These are phyloP conservation scores for Terfezia claveryi DNA, from an alignment of 495 filamentous ascomycete species.

Conservation along the genomic window DNA sequence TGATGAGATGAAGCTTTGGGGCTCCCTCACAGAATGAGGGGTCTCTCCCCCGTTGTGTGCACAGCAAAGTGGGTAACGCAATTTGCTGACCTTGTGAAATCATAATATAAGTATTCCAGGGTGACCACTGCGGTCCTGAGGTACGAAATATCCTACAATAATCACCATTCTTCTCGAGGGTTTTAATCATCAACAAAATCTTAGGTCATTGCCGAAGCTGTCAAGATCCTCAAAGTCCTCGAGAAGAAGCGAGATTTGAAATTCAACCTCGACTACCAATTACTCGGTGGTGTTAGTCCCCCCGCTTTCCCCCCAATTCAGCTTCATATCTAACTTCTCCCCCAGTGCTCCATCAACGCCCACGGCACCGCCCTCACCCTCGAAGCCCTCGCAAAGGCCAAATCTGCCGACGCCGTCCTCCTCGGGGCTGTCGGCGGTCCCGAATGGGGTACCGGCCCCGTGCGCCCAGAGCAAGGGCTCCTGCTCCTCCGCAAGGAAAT, in stretches of 20 bases:
- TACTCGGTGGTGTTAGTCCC: constrained; percentile 74
- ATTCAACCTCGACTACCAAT: constrained; percentile 83
- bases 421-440: constrained; percentile 91
- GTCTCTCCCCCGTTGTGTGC: no score
- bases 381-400: constrained; percentile 64
- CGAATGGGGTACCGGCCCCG: constrained; percentile 81
- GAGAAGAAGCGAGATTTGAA: constrained; percentile 44
- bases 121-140: constrained; percentile 92
- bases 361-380: constrained; percentile 60
- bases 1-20: no score
- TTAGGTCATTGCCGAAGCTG: neutral
- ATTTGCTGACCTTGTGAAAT: no score
- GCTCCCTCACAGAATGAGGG: no score
- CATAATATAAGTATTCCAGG: constrained; percentile 36
- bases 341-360: constrained; percentile 56
- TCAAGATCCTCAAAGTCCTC: constrained; percentile 50
- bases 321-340: neutral
- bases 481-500: constrained; percentile 86
- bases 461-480: constrained; percentile 88
- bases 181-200: neutral
- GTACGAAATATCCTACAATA: constrained; percentile 26
- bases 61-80: no score
- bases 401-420: constrained; percentile 75
- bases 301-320: neutral
- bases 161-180: neutral